Percentiles rank a stretch among this genome's conserved stretches.
Evolutionary conservation across 352 stramenopile genomes (phyloP).

Genomic region (Pythium pyrilobum): DNA sequence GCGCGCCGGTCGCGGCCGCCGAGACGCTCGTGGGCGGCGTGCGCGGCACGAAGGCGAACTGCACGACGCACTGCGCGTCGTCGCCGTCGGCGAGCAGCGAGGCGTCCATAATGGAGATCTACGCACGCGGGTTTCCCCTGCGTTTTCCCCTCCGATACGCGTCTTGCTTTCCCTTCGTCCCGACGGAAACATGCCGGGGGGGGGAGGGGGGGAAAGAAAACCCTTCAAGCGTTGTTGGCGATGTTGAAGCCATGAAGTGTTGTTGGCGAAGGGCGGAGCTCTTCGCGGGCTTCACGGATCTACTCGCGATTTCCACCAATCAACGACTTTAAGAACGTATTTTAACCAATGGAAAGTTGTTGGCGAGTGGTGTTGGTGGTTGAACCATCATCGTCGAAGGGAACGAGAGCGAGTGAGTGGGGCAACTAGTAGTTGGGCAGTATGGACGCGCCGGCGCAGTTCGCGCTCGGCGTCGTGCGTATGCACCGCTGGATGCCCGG

Average conservation of each 20-base stretch:
- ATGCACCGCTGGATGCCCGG: conserved; percentile 20
- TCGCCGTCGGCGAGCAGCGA: neutral
- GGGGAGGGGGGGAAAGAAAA: too few relatives aligned
- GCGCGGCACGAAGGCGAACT: conserved; percentile 13
- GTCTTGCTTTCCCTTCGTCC: too few relatives aligned
- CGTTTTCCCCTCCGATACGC: too few relatives aligned
- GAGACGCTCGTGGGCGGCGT: conserved; percentile 15
- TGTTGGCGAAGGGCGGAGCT: neutral
- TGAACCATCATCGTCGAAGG: too few relatives aligned
- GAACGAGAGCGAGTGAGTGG: neutral
- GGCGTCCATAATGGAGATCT: too few relatives aligned
- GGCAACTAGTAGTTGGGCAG: neutral
- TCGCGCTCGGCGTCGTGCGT: conserved; percentile 22
- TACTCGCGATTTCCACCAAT: too few relatives aligned
- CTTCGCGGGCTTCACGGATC: too few relatives aligned
- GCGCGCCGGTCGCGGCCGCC: neutral
- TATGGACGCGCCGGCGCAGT: conserved; percentile 21
- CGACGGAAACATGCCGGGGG: neutral
- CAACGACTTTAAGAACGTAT: too few relatives aligned
- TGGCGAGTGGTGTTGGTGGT: too few relatives aligned
- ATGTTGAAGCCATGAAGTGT: neutral
- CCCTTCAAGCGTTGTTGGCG: conserved; percentile 2
- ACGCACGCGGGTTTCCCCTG: too few relatives aligned
- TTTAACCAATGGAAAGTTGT: too few relatives aligned
- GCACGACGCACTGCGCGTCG: neutral